These are phyloP conservation scores for Komagataella ulmi DNA, from an alignment of 805 yeast genomes.

Conservation along the genomic window DNA sequence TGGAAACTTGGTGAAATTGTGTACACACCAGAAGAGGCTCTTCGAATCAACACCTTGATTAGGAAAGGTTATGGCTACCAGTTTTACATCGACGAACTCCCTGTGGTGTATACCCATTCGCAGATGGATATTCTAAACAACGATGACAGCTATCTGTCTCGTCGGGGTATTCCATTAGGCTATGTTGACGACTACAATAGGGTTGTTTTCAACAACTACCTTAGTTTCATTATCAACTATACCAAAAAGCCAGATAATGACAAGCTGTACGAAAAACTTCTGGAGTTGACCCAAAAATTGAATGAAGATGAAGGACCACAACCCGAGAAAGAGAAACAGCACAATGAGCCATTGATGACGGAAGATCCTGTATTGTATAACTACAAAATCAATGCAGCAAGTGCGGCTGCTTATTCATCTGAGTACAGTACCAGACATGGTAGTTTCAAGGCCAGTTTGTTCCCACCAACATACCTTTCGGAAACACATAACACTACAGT, in stretches of 20 bases:
- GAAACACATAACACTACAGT: neutral
- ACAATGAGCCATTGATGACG: neutral
- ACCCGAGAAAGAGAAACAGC: neutral
- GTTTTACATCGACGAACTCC: neutral
- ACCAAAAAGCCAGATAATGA: neutral
- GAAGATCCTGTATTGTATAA: neutral
- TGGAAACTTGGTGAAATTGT: neutral
- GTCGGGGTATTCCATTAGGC: neutral
- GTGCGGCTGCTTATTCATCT: neutral
- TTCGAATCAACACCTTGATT: neutral
- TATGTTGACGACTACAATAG: neutral
- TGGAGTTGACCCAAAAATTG: neutral
- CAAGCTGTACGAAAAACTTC: neutral
- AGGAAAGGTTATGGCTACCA: neutral
- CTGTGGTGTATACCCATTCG: neutral
- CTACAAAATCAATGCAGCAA: neutral
- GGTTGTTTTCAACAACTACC: neutral
- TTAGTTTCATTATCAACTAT: neutral
- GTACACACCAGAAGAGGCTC: neutral
- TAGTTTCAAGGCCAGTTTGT: neutral
- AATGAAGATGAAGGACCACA: neutral
- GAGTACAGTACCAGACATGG: neutral
- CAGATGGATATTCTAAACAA: neutral
- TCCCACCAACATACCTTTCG: neutral
- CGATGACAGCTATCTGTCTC: neutral